Conservation (phyloP, 495 filamentous ascomycete genomes). For the Penicillium canescens region DNA sequence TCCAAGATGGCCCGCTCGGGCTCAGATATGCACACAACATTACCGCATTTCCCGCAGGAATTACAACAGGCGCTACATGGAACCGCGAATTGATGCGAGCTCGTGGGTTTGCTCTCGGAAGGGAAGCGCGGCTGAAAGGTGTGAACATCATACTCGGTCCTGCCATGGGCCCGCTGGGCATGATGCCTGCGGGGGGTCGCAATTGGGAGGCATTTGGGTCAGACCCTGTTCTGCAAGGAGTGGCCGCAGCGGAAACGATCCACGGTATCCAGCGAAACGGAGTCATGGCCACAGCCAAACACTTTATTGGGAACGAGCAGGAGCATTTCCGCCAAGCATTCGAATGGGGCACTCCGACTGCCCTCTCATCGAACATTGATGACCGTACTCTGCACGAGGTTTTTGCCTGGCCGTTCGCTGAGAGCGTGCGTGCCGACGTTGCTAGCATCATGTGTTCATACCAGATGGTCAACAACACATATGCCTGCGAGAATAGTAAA, state of each 20-base stretch:
- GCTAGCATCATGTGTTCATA: conserved; percentile 87
- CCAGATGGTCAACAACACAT: conserved; percentile 88
- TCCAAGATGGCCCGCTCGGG: conserved; percentile 90
- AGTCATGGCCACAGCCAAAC: conserved; percentile 84
- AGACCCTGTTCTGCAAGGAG: conserved; percentile 73
- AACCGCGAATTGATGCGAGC: conserved; percentile 76
- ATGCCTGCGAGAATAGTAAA: conserved; percentile 90
- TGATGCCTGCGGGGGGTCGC: conserved; percentile 81
- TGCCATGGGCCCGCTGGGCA: conserved; percentile 74
- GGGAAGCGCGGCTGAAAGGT: conserved; percentile 70
- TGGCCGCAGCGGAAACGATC: conserved; percentile 69
- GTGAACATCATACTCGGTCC: conserved; percentile 77
- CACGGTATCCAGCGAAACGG: conserved; percentile 76
- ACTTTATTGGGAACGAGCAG: conserved; percentile 82
- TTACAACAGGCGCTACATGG: conserved; percentile 88
- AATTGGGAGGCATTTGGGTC: conserved; percentile 89
- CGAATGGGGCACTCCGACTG: conserved; percentile 75
- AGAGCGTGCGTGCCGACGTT: conserved; percentile 83
- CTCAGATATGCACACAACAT: conserved; percentile 74
- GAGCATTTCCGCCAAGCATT: conserved; percentile 77
- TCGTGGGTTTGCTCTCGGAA: conserved; percentile 65
- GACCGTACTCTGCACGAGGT: conserved; percentile 81
- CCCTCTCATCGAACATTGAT: conserved; percentile 78
- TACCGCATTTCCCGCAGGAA: conserved; percentile 80
- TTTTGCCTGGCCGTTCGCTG: conserved; percentile 89